Evolutionary conservation across 2,329 filamentous ascomycete species (phyloP), one percentile per base, ranked within the genome.

Genomic region (Pestalotiopsis sp.): DNA sequence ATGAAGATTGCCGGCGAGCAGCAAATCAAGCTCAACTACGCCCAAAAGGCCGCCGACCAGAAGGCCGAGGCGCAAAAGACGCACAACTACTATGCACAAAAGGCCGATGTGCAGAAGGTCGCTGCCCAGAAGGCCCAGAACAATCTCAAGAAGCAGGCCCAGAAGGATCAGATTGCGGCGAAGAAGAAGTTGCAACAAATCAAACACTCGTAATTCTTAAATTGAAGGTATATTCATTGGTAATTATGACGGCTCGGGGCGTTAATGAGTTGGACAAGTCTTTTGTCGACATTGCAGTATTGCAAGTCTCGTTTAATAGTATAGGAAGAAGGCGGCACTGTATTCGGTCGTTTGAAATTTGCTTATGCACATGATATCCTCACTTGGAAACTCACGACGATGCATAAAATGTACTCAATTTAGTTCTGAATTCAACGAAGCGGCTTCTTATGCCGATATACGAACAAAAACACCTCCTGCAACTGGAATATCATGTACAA

Each of bases 11-110:
- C 45, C 17, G 45, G 65, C 20, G 39, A 69, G 58, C 68, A 69
- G 39, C 45, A 69, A 27, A 41, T 67, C 36, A 65, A 69, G 27
- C 65, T 69, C 59, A 17, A 58, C 31, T 69, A 65, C 39, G 65
- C 64, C 17, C 65, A 63, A 20, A 38, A 64, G 17, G 2, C 45
- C 2, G 45, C 45, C 17, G n/a, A 52, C 6, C 45, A 52, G 4
- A 52, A 52, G n/a, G 3, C 11, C 17, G 45, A 52, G 20, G 45
- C 45, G 14, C 45, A 52, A 23, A 52, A 52, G 45, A 23, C 17
- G 17, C 45, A 52, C 17, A 17, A n/a, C 45, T 52, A 52, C n/a
- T 52, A 52, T 9, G 45, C 45, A 3, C 7, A 52, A 11, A 52
- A 52, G 45, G 45, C 7, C 3, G 45, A 52, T 23, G 3, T 20